Evolutionary conservation across 176 grass and related monocot species (phyloP).

Genomic region (Raddia distichophylla): DNA sequence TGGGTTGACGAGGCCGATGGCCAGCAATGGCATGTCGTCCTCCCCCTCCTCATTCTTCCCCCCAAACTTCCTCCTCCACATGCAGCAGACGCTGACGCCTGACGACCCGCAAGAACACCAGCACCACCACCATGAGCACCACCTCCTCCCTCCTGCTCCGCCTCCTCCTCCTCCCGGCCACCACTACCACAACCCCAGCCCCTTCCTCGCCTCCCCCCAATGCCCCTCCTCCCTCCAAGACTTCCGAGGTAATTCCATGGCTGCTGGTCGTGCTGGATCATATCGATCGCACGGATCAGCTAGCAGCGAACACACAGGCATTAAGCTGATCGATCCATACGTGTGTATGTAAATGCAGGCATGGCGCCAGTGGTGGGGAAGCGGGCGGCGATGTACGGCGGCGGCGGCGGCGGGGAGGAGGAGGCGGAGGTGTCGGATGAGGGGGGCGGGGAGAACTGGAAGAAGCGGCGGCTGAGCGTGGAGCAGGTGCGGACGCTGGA

Average conservation of each 20-base stretch:
- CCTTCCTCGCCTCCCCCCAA: conserved; percentile 58
- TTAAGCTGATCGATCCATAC: too few species aligned
- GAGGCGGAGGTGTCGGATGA: conserved; percentile 93
- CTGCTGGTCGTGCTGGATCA: neutral
- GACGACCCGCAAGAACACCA: conserved; percentile 67
- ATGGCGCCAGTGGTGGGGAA: conserved; percentile 78
- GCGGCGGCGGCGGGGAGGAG: conserved; percentile 33
- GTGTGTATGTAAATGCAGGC: conserved; percentile 35
- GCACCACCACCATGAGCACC: conserved; percentile 37
- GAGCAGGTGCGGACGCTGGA: conserved; percentile 96
- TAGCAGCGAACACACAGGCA: too few species aligned
- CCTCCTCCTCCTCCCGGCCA: conserved; percentile 20
- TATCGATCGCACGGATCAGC: too few species aligned
- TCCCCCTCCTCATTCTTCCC: conserved; percentile 83
- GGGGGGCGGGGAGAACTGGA: conserved; percentile 66
- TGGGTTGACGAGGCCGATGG: conserved; percentile 65
- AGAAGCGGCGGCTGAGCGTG: conserved; percentile 93
- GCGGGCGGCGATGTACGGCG: conserved; percentile 67
- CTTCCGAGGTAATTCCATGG: conserved; percentile 56
- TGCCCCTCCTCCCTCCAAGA: conserved; percentile 78
- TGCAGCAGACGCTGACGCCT: conserved; percentile 51
- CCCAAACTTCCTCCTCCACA: conserved; percentile 86
- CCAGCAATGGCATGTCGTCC: conserved; percentile 83
- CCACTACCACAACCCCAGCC: conserved; percentile 37
- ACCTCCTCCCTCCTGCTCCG: conserved; percentile 18